These are phyloP conservation scores for Xylaria sp. DNA, from an alignment of 2,329 filamentous ascomycete species.

Conservation along the genomic window DNA sequence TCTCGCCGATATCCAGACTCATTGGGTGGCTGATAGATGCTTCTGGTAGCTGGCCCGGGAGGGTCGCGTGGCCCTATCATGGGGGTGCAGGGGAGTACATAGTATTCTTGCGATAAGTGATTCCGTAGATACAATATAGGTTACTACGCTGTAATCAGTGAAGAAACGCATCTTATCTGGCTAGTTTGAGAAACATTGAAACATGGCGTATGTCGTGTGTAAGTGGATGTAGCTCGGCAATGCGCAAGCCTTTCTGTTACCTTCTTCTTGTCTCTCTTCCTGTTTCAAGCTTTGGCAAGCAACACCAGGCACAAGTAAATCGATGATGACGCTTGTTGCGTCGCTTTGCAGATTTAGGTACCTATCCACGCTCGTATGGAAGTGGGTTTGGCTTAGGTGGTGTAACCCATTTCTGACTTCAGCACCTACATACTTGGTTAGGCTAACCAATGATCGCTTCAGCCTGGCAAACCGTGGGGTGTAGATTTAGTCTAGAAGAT, in stretches of 20 bases:
- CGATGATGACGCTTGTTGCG: constrained; percentile 11
- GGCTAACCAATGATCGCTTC: constrained; percentile 7
- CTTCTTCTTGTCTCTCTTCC: constrained; percentile 1
- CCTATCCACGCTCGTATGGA: neutral
- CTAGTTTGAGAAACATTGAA: constrained; percentile 12
- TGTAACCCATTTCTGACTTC: constrained; percentile 1
- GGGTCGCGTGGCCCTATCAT: constrained; percentile 36
- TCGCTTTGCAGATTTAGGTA: constrained; percentile 12
- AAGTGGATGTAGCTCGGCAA: constrained; percentile 17
- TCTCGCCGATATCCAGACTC: constrained; percentile 15
- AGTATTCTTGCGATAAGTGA: constrained; percentile 24
- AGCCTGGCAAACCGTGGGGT: constrained; percentile 13
- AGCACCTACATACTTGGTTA: neutral
- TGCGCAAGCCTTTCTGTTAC: constrained; percentile 8
- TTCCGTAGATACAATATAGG: constrained; percentile 14
- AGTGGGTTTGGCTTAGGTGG: constrained; percentile 13
- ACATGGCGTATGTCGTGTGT: constrained; percentile 14
- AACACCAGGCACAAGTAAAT: neutral
- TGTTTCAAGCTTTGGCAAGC: neutral
- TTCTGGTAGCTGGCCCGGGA: constrained; percentile 11
- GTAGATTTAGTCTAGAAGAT: constrained; percentile 25
- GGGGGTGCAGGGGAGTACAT: constrained; percentile 9
- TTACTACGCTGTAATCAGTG: constrained; percentile 32
- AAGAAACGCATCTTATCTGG: constrained; percentile 10
- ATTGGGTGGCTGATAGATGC: constrained; percentile 17